These are phyloP conservation scores for Taphrina pruni DNA, from an alignment of 1,139 yeast species.

Conservation along the genomic window DNA sequence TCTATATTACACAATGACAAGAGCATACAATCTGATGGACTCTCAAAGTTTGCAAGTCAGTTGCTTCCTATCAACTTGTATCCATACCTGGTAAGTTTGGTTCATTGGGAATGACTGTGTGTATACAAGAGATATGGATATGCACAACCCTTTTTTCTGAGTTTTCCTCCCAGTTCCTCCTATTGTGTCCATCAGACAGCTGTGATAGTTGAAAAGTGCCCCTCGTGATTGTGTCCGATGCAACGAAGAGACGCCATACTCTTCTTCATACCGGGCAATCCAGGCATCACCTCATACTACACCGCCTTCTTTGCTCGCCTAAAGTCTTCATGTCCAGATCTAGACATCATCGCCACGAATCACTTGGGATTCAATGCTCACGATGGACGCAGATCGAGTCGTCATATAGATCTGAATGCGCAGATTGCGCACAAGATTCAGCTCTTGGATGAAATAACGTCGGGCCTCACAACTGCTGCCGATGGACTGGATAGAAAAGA, in stretches of 20 bases:
- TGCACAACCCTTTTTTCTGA: too few species aligned
- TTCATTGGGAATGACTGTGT: too few species aligned
- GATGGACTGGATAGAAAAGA: not conserved
- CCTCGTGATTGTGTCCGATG: not conserved
- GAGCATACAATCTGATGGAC: too few species aligned
- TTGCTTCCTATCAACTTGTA: too few species aligned
- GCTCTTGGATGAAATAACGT: constrained; percentile 7
- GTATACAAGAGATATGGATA: too few species aligned
- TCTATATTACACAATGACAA: not conserved
- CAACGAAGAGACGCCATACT: constrained; percentile 9
- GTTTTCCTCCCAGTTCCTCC: too few species aligned
- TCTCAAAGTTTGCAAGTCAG: too few species aligned
- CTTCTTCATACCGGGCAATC: constrained; percentile 38
- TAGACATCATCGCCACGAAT: constrained; percentile 16
- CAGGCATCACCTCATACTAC: constrained; percentile 34
- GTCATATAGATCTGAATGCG: constrained; percentile 16
- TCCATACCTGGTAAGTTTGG: too few species aligned
- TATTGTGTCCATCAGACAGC: too few species aligned
- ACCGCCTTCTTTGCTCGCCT: constrained; percentile 17
- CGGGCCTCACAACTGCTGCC: not conserved
- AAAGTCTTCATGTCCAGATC: not conserved
- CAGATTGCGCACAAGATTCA: constrained; percentile 33
- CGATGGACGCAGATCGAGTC: not conserved
- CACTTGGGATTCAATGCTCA: constrained; percentile 22
- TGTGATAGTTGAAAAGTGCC: too few species aligned